A percentile compares a stretch with the other conserved stretches of the same genome.
Evolutionary conservation across 139 green algal species (phyloP).

Genomic region (Edaphochlamys debaryana): DNA sequence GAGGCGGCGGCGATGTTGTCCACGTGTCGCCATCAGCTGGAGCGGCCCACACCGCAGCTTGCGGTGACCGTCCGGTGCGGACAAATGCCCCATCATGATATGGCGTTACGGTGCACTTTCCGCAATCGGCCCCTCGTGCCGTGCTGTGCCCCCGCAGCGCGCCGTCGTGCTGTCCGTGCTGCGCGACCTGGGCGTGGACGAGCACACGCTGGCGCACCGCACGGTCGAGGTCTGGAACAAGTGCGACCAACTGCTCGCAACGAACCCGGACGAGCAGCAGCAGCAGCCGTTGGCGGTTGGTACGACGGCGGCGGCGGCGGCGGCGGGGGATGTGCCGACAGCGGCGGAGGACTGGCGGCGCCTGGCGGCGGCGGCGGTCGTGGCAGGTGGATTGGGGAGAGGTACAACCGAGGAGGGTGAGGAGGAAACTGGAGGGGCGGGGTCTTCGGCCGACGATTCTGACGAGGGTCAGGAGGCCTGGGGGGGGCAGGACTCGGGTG

Average conservation of each 20-base stretch:
- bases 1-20: constrained; percentile 52
- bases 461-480: neutral
- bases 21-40: too few relatives aligned
- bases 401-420: neutral
- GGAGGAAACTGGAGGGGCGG: neutral
- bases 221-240: constrained; percentile 53
- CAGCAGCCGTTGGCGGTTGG: neutral
- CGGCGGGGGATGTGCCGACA: neutral
- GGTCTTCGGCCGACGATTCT: too few relatives aligned
- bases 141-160: too few relatives aligned
- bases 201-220: neutral
- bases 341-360: neutral
- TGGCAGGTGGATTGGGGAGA: neutral
- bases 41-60: too few relatives aligned
- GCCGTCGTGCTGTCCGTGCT: constrained; percentile 64
- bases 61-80: too few relatives aligned
- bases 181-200: constrained; percentile 22
- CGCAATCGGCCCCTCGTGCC: too few relatives aligned
- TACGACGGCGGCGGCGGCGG: too few relatives aligned
- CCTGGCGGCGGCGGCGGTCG: too few relatives aligned
- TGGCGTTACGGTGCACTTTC: too few relatives aligned
- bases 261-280: too few relatives aligned
- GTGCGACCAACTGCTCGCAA: too few relatives aligned
- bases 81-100: too few relatives aligned
- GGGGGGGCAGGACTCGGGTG: neutral